Percentiles rank a stretch among this genome's conserved stretches.
phyloP scores from a whole-genome alignment of 768 basidiomycete species.

The Mycena filopes region DNA sequence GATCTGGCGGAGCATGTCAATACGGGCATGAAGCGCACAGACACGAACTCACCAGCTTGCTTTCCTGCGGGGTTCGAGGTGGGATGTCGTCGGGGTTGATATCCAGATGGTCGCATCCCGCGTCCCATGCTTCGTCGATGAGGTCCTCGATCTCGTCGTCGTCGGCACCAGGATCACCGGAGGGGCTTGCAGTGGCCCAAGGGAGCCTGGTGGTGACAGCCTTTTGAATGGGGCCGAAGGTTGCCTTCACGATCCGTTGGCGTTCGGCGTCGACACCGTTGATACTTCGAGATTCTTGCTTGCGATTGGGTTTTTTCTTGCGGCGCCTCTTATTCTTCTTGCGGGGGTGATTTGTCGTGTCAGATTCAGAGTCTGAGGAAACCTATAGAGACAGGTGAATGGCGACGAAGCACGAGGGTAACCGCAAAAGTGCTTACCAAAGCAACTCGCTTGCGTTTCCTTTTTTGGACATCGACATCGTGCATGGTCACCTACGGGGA shows the following conservation, averaged over 20 bases:
- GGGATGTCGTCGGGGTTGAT: slow-evolving; percentile 1
- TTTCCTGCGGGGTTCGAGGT: not conserved
- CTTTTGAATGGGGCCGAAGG: not conserved
- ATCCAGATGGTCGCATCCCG: not conserved
- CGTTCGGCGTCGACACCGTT: not conserved
- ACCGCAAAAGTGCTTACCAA: no score
- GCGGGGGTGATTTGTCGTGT: no score
- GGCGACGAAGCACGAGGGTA: no score
- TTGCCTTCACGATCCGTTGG: not conserved
- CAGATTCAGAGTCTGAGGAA: no score
- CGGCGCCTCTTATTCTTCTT: no score
- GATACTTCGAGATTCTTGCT: slow-evolving; percentile 15
- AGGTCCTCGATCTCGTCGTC: slow-evolving; percentile 5
- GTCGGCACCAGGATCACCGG: not conserved
- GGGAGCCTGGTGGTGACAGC: not conserved
- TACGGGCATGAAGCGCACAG: no score
- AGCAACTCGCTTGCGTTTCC: slow-evolving; percentile 10
- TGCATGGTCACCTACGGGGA: slow-evolving; percentile 10
- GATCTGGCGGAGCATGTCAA: not conserved
- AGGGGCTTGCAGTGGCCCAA: not conserved
- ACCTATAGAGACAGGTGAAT: no score
- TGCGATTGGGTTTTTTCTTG: no score
- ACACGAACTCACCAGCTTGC: not conserved
- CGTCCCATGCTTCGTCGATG: not conserved
- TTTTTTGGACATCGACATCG: not conserved